phyloP scores from a whole-genome alignment of 352 stramenopile species.

The Peronosclerospora sorghi region DNA sequence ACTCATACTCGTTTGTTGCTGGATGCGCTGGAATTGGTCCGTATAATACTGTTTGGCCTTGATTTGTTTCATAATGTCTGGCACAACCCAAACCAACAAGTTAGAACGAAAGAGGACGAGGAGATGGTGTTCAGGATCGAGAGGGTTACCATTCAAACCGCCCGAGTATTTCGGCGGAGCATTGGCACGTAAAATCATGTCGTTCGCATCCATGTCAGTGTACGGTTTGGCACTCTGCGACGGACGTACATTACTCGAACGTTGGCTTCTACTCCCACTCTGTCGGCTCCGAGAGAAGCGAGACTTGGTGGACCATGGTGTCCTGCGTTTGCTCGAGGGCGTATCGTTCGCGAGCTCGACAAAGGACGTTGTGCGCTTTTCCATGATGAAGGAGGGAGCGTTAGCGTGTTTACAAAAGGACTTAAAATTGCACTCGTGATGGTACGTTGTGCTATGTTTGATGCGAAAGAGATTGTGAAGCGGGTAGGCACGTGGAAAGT shows the following conservation, averaged over 20 bases:
- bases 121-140: not conserved
- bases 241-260: constrained; percentile 12
- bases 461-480: too few relatives aligned
- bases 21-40: constrained; percentile 67
- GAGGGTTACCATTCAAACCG: constrained; percentile 32
- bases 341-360: constrained; percentile 30
- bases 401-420: too few relatives aligned
- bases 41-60: constrained; percentile 72
- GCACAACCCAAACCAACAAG: not conserved
- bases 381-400: too few relatives aligned
- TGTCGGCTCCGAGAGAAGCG: constrained; percentile 17
- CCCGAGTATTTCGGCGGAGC: constrained; percentile 51
- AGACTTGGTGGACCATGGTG: constrained; percentile 3
- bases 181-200: constrained; percentile 56
- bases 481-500: too few relatives aligned
- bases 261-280: constrained; percentile 20
- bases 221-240: constrained; percentile 27
- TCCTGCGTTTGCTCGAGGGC: constrained; percentile 6
- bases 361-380: constrained; percentile 45
- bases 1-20: constrained; percentile 65
- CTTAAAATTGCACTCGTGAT: too few relatives aligned
- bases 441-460: too few relatives aligned
- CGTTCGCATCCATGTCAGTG: constrained; percentile 48
- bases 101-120: not conserved
- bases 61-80: constrained; percentile 74